Conservation (phyloP, 441 rosid species). For the Eutrema salsugineum region DNA sequence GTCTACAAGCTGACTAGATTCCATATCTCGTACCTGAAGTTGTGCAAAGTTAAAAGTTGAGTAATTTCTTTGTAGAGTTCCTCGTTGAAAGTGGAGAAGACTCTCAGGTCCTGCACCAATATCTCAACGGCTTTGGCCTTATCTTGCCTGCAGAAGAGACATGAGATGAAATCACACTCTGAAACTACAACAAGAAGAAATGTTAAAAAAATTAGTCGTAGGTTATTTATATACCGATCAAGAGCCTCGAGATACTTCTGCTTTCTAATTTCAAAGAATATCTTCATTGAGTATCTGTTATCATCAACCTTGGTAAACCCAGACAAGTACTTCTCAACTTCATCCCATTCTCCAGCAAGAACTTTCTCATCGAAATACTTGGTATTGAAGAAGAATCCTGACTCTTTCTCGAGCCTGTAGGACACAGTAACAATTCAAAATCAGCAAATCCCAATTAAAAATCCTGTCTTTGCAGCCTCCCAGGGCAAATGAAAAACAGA, state of each 20-base stretch:
- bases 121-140: constrained; percentile 87
- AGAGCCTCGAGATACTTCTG: constrained; percentile 97
- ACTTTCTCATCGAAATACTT: constrained; percentile 89
- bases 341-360: constrained; percentile 94
- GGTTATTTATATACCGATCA: constrained; percentile 49
- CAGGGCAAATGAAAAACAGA: not conserved
- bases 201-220: not conserved
- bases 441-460: not conserved
- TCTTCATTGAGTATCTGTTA: constrained; percentile 87
- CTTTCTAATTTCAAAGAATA: constrained; percentile 92
- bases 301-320: constrained; percentile 93
- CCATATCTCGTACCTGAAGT: constrained; percentile 60
- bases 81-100: constrained; percentile 80
- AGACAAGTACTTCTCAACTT: constrained; percentile 76
- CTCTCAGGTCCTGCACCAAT: constrained; percentile 68
- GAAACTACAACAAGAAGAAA: not conserved
- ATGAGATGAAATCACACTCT: not conserved
- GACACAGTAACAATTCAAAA: not conserved
- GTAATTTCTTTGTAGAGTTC: constrained; percentile 90
- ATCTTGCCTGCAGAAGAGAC: constrained; percentile 52
- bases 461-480: not conserved
- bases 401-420: constrained; percentile 87
- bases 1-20: not conserved
- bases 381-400: constrained; percentile 82
- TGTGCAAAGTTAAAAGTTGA: constrained; percentile 69